Conservation (phyloP, 345 rosid genomes). For the Pelargonium nanum region DNA sequence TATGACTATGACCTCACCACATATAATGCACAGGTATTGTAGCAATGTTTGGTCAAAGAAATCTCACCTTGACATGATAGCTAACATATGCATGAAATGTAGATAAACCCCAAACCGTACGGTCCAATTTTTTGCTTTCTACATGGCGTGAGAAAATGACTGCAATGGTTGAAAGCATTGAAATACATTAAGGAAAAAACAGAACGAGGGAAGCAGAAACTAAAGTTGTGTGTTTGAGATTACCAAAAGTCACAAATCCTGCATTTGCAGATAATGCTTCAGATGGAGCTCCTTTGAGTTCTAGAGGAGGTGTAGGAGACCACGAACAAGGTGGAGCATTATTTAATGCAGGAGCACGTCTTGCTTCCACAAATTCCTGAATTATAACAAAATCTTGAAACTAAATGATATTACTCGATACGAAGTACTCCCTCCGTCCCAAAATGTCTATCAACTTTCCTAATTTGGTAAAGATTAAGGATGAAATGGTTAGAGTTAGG, state of each 20-base stretch:
- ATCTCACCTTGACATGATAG: slow-evolving; percentile 82
- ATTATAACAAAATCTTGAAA: slow-evolving; percentile 6
- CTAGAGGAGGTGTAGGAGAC: slow-evolving; percentile 68
- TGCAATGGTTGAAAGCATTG: slow-evolving; percentile 20
- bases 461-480: too few species aligned
- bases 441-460: too few species aligned
- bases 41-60: slow-evolving; percentile 4
- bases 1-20: neutral
- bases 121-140: slow-evolving; percentile 78
- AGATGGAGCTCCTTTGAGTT: slow-evolving; percentile 57
- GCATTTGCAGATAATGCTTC: slow-evolving; percentile 81
- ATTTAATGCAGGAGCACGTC: slow-evolving; percentile 67
- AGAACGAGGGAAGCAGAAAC: slow-evolving; percentile 1
- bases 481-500: too few species aligned
- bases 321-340: slow-evolving; percentile 80
- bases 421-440: neutral
- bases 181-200: slow-evolving; percentile 10
- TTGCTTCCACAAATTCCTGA: slow-evolving; percentile 90
- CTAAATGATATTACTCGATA: neutral
- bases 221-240: slow-evolving; percentile 7
- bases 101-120: slow-evolving; percentile 79
- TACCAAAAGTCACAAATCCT: slow-evolving; percentile 95
- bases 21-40: neutral
- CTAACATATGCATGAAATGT: slow-evolving; percentile 94
- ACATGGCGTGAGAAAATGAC: slow-evolving; percentile 85